Conservation (phyloP, 345 rosid genomes). For the Rhizophora mangle region DNA sequence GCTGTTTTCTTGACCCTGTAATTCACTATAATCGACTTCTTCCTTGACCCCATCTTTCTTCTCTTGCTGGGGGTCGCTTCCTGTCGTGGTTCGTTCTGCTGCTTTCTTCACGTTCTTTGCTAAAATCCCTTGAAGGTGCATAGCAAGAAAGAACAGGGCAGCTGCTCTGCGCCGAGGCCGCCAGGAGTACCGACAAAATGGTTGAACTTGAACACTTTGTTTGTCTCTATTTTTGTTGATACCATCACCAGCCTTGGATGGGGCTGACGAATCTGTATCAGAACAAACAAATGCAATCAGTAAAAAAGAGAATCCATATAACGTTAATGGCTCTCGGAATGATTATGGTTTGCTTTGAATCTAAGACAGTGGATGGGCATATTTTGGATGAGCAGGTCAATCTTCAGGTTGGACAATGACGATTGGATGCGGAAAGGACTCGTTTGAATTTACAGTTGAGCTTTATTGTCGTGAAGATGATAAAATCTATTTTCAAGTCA, state of each 20-base stretch:
- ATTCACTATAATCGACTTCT: conserved; percentile 13
- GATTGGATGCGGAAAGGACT: conserved; percentile 8
- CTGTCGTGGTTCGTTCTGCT: conserved; percentile 11
- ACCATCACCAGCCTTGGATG: conserved; percentile 5
- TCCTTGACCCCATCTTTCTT: conserved; percentile 39
- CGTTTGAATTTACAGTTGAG: too few relatives aligned
- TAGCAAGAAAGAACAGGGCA: conserved; percentile 70
- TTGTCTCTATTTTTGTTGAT: neutral
- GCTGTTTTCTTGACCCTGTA: conserved; percentile 17
- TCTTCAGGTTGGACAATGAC: conserved; percentile 5
- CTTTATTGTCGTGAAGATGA: too few relatives aligned
- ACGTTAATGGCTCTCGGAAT: neutral
- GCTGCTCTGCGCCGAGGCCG: conserved; percentile 56
- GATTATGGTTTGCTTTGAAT: conserved; percentile 26
- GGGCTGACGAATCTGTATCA: neutral
- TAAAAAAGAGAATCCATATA: conserved; percentile 2
- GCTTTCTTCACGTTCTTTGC: conserved; percentile 21
- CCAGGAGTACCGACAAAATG: conserved; percentile 47
- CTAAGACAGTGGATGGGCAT: conserved; percentile 19
- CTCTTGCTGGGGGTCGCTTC: conserved; percentile 28
- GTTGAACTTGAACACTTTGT: neutral
- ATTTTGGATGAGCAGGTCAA: neutral
- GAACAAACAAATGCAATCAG: conserved; percentile 8
- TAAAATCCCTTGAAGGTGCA: conserved; percentile 41
- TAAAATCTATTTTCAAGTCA: too few relatives aligned